Base-by-base conservation (phyloP, 805 yeast genomes). In the Metschnikowia gelsemii region DNA sequence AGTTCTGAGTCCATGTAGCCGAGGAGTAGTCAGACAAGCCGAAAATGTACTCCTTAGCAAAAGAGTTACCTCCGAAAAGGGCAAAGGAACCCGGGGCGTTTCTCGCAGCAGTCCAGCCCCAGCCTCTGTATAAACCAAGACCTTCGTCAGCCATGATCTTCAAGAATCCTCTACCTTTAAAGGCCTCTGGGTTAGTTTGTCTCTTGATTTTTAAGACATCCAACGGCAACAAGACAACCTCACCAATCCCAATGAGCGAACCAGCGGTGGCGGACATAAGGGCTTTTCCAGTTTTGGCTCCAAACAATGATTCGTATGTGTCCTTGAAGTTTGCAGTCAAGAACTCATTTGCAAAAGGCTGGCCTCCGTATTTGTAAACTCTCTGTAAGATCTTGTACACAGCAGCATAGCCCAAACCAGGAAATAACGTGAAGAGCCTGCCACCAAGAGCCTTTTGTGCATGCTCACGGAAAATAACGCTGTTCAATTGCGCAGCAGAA, bases 91-190 rank as follows among this genome's bases (percentile, higher is more conserved):
- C 99, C 27, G 99, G 99, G 2, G 98, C 97, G 64, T 93, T 93
- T 79, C 99, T 84, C 32, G 99, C 99, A 55, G 95, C 95, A 46
- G 99, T 93, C 99, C 99, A 93, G 45, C 97, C 98, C 96, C 97
- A 90, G 52, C 99, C 99, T 63, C 96, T 78, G 73, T 93, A 93
- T 55, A 93, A 75, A 18, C 93, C 88, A 45, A 88, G 76, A 14
- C 99, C 98, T 70, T 93, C 99, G 62, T 93, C 99, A 42, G 73
- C 60, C 46, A 93, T 62, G 58, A 93, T 87, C 66, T 78, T 84
- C 53, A 90, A 47, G 70, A 93, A 90, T 8, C 99, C 98, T 73
- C 99, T 86, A 56, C 99, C 99, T 68, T 82, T 84, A 79, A 93
- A 93, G n/a, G 98, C 73, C 68, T 91, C 99, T n/a, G 99, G 99